Percentiles rank a stretch among this genome's conserved stretches.
Evolutionary conservation across 2,329 filamentous ascomycete genomes (phyloP).

Genomic region (Pseudodiploospora longispora): DNA sequence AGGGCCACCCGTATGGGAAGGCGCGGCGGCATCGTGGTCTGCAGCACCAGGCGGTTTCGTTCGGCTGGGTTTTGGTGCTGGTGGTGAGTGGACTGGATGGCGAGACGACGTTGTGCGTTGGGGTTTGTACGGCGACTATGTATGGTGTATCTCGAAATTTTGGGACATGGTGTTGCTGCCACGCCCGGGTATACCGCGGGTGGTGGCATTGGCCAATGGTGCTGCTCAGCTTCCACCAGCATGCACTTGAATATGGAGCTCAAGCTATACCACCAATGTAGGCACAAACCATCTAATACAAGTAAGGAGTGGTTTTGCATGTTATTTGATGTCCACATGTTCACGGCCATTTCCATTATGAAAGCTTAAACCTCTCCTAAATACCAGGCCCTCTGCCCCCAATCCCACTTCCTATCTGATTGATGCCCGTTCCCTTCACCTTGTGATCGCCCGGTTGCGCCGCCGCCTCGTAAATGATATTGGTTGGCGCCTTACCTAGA

Average conservation of each 20-base stretch:
- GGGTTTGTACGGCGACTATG: neutral
- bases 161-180: conserved; percentile 5
- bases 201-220: conserved; percentile 1
- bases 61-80: conserved; percentile 8
- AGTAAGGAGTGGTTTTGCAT: neutral
- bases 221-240: neutral
- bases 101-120: neutral
- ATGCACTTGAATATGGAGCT: no score
- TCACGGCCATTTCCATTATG: neutral
- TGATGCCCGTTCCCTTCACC: conserved; percentile 48
- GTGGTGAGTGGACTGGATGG: conserved; percentile 6
- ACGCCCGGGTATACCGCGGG: conserved; percentile 11
- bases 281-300: no score
- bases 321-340: conserved; percentile 1
- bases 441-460: conserved; percentile 85
- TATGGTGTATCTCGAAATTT: conserved; percentile 10
- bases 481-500: conserved; percentile 61
- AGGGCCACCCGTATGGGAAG: conserved; percentile 36
- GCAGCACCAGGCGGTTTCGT: conserved; percentile 11
- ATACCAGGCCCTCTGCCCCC: conserved; percentile 33
- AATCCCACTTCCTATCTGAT: conserved; percentile 48
- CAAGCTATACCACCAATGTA: no score
- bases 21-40: conserved; percentile 33
- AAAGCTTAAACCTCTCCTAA: conserved; percentile 12
- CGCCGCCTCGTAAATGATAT: conserved; percentile 88